Conservation (phyloP, 2,329 filamentous ascomycete genomes). For the Aspergillus sp. region DNA sequence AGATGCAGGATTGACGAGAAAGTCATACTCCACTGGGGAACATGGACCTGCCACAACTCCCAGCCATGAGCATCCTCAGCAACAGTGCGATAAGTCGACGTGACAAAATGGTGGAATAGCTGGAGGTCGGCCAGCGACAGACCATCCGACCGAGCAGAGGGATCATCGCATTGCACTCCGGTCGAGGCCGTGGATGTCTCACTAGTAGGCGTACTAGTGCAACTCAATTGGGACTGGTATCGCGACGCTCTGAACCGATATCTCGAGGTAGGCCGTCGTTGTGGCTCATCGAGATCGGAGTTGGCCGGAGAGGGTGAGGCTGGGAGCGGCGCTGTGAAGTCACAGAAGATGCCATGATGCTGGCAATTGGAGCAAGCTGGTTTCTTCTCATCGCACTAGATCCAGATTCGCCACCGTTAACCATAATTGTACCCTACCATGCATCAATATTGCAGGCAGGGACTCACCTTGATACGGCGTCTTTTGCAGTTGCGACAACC, state of each 20-base stretch:
- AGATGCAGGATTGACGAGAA: slow-evolving; percentile 29
- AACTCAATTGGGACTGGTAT: background rate
- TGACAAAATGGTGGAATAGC: slow-evolving; percentile 26
- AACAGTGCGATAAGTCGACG: slow-evolving; percentile 20
- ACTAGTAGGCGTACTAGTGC: background rate
- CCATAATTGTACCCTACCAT: background rate
- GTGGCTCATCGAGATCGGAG: slow-evolving; percentile 1
- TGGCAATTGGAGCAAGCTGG: slow-evolving; percentile 24
- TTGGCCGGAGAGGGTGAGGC: background rate
- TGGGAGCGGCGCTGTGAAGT: slow-evolving; percentile 9
- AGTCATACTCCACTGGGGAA: slow-evolving; percentile 24
- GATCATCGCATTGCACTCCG: slow-evolving; percentile 4
- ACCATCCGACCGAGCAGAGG: slow-evolving; percentile 4
- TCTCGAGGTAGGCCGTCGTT: slow-evolving; percentile 11
- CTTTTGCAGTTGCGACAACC: slow-evolving; percentile 30
- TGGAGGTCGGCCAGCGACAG: slow-evolving; percentile 17
- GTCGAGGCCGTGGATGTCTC: background rate
- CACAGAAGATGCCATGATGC: slow-evolving; percentile 22
- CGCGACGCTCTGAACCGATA: background rate
- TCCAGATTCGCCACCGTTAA: background rate
- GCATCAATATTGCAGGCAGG: slow-evolving; percentile 1
- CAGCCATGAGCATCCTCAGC: slow-evolving; percentile 12
- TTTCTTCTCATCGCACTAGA: slow-evolving; percentile 30
- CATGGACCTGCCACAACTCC: slow-evolving; percentile 22
- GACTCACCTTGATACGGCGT: slow-evolving; percentile 30